phyloP scores from a whole-genome alignment of 2,329 filamentous ascomycete species.

The Acephala macrosclerotiorum region DNA sequence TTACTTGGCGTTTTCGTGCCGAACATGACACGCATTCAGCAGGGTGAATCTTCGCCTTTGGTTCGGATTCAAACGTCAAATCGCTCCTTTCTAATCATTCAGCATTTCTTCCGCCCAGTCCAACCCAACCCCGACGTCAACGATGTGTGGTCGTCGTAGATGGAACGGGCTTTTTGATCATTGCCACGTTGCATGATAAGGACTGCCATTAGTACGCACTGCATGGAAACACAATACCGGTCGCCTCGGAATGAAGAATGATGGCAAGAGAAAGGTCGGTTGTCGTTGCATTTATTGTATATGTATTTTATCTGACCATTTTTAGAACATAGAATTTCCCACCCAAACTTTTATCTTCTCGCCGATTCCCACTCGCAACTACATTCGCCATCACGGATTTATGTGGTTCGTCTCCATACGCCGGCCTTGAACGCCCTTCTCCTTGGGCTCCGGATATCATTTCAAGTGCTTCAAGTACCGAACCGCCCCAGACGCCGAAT shows the following conservation, averaged over 20 bases:
- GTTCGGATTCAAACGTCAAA: too few species aligned
- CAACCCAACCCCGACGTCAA: not conserved
- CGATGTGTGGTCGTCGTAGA: not conserved
- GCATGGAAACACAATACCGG: not conserved
- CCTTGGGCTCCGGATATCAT: not conserved
- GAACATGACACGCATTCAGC: not conserved
- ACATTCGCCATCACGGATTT: not conserved
- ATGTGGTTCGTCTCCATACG: not conserved
- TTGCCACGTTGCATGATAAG: slow-evolving; percentile 10
- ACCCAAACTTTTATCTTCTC: slow-evolving; percentile 19
- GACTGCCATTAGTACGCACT: not conserved
- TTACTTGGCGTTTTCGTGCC: not conserved
- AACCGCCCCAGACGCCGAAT: not conserved
- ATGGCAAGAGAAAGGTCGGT: not conserved
- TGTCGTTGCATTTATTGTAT: not conserved
- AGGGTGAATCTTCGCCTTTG: not conserved
- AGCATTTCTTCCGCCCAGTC: not conserved
- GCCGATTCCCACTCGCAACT: not conserved
- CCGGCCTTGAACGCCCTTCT: not conserved
- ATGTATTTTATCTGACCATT: not conserved
- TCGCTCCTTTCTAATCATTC: not conserved
- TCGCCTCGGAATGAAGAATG: not conserved
- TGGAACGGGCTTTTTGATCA: not conserved
- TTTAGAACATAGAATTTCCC: not conserved
- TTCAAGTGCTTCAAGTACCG: not conserved